Conservation (phyloP, 495 filamentous ascomycete species). For the Aeminium ludgeri region DNA sequence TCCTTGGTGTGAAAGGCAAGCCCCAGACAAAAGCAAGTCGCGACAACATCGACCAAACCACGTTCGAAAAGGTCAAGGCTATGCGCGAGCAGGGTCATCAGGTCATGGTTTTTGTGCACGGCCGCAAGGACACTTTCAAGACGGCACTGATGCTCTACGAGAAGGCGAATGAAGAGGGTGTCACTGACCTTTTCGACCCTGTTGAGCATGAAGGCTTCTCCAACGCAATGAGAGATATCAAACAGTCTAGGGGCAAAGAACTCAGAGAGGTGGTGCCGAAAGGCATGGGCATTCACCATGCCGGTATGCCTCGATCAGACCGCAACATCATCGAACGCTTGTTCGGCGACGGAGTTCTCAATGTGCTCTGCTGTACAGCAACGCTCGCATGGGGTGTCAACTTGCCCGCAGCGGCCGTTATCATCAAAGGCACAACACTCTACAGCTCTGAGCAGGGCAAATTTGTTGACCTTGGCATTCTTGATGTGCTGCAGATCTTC, state of each 20-base stretch:
- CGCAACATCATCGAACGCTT: slow-evolving; percentile 83
- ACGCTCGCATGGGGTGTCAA: slow-evolving; percentile 99
- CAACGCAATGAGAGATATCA: slow-evolving; percentile 61
- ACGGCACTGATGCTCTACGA: slow-evolving; percentile 75
- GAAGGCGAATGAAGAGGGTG: slow-evolving; percentile 65
- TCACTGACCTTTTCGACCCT: slow-evolving; percentile 68
- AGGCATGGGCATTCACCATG: slow-evolving; percentile 89
- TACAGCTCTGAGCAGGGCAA: slow-evolving; percentile 93
- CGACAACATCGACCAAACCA: slow-evolving; percentile 71
- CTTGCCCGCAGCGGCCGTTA: slow-evolving; percentile 85
- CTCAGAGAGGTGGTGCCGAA: slow-evolving; percentile 75
- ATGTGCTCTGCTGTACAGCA: slow-evolving; percentile 94
- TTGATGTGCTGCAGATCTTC: slow-evolving; percentile 97
- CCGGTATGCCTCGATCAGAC: slow-evolving; percentile 84
- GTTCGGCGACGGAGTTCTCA: slow-evolving; percentile 75
- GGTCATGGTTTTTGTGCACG: slow-evolving; percentile 98
- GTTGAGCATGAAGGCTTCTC: slow-evolving; percentile 51
- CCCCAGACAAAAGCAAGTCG: slow-evolving; percentile 55
- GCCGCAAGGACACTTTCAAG: slow-evolving; percentile 77
- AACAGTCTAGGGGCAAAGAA: slow-evolving; percentile 64
- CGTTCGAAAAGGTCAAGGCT: slow-evolving; percentile 86
- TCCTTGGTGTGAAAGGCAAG: slow-evolving; percentile 91
- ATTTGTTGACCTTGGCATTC: slow-evolving; percentile 89
- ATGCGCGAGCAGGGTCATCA: slow-evolving; percentile 84
- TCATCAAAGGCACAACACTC: slow-evolving; percentile 95